phyloP scores from a whole-genome alignment of 2,329 filamentous ascomycete species.

The Fusarium brachygibbosum region DNA sequence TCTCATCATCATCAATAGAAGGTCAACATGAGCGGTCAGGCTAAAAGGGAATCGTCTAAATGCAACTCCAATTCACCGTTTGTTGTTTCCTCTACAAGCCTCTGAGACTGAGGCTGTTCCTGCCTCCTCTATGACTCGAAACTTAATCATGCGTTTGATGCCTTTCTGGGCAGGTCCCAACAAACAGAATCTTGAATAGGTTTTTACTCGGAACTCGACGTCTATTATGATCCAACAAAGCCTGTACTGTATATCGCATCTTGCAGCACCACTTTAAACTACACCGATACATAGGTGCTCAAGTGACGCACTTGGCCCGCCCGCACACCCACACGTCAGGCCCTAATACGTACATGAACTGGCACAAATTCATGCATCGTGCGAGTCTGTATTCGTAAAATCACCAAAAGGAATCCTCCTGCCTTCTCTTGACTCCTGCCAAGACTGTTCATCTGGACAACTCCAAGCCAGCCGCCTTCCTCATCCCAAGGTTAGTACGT shows the following conservation, averaged over 20 bases:
- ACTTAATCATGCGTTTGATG: background rate
- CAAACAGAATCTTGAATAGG: constrained; percentile 1
- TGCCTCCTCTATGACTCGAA: background rate
- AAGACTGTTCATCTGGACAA: constrained; percentile 14
- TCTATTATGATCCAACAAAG: constrained; percentile 7
- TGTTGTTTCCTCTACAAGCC: background rate
- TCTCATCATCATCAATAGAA: constrained; percentile 5
- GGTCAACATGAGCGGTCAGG: constrained; percentile 33
- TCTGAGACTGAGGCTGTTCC: background rate
- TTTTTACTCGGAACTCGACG: constrained; percentile 6
- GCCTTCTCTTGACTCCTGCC: constrained; percentile 7
- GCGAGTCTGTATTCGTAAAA: constrained; percentile 13
- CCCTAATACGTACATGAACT: constrained; percentile 50
- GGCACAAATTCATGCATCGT: constrained; percentile 46
- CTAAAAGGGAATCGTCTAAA: constrained; percentile 11
- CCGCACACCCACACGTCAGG: constrained; percentile 49
- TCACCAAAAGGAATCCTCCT: background rate
- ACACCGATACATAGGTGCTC: constrained; percentile 38
- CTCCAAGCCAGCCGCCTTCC: constrained; percentile 22
- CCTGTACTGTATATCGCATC: constrained; percentile 7
- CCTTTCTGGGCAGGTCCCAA: background rate
- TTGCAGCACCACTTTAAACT: constrained; percentile 35
- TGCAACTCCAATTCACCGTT: constrained; percentile 5
- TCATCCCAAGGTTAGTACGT: constrained; percentile 33
- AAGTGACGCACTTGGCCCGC: constrained; percentile 46